Evolutionary conservation across 257 asterid species (phyloP).

Genomic region (Plantago elongata): DNA sequence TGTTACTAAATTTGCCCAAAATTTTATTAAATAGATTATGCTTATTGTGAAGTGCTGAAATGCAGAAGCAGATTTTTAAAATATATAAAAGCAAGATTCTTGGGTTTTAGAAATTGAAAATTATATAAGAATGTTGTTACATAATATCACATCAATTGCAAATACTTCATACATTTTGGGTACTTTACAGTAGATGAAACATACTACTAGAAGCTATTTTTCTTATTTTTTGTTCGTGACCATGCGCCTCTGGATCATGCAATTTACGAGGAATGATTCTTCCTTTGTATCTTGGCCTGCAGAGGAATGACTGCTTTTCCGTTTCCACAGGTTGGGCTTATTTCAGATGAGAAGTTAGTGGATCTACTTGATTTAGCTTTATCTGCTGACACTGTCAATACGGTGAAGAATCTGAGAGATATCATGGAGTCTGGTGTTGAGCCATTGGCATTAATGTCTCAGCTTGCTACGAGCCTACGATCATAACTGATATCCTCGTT

Average conservation of each 20-base stretch:
- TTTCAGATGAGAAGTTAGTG: conserved; percentile 88
- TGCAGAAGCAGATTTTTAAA: too few species aligned
- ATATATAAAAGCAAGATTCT: too few species aligned
- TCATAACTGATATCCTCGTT: conserved; percentile 93
- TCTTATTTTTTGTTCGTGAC: neutral
- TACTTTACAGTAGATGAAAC: neutral
- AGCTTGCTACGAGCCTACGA: conserved; percentile 89
- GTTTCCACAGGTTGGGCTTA: conserved; percentile 75
- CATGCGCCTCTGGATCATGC: neutral
- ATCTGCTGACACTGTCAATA: conserved; percentile 92
- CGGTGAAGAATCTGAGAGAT: conserved; percentile 90
- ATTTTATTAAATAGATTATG: neutral
- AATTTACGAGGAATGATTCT: neutral
- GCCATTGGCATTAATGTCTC: conserved; percentile 95
- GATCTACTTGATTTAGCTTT: conserved; percentile 93
- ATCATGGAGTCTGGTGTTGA: conserved; percentile 95
- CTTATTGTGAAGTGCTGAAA: too few species aligned
- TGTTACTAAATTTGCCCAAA: neutral
- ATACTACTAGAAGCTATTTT: neutral
- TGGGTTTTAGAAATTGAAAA: too few species aligned
- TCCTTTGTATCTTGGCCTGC: neutral
- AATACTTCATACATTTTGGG: too few species aligned
- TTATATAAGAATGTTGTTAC: too few species aligned
- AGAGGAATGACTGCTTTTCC: conserved; percentile 10
- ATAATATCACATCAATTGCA: too few species aligned